Percentiles rank a stretch among this genome's conserved stretches.
Evolutionary conservation across 75 land plant genomes (phyloP).

Genomic region (Pseudotsuga menziesii): DNA sequence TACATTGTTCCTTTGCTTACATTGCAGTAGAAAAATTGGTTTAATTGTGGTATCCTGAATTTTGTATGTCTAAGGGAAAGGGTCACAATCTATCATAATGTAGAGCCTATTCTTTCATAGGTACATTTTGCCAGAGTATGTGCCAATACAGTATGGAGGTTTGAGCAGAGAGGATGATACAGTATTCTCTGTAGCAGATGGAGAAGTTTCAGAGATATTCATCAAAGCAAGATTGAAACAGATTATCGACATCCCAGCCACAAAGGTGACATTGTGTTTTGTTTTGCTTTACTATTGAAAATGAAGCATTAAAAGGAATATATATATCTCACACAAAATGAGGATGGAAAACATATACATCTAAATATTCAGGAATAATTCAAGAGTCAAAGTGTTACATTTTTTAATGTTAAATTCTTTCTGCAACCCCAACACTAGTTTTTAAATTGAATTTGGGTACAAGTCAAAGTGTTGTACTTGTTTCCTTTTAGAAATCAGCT

Average conservation of each 20-base stretch:
- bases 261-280: conserved; percentile 15
- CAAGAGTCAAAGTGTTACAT: too few relatives aligned
- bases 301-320: background rate
- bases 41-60: too few relatives aligned
- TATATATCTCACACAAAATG: background rate
- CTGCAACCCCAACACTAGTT: too few relatives aligned
- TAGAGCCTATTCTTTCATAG: conserved; percentile 13
- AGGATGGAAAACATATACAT: background rate
- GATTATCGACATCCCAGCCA: conserved; percentile 32
- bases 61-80: too few relatives aligned
- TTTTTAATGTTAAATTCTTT: too few relatives aligned
- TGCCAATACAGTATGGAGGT: conserved; percentile 65
- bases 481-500: too few relatives aligned
- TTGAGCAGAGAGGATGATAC: conserved; percentile 42
- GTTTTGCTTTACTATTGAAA: too few relatives aligned
- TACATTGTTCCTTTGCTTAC: background rate
- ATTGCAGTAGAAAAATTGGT: too few relatives aligned
- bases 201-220: conserved; percentile 26
- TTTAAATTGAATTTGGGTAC: too few relatives aligned
- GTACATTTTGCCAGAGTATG: conserved; percentile 51
- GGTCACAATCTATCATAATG: background rate
- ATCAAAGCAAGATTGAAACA: conserved; percentile 40
- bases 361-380: too few relatives aligned
- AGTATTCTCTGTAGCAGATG: conserved; percentile 38
- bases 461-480: too few relatives aligned